Percentiles rank a stretch among this genome's conserved stretches.
These are phyloP conservation scores for Colletotrichum gigasporum DNA, from an alignment of 2,329 filamentous ascomycete species.

Conservation along the genomic window DNA sequence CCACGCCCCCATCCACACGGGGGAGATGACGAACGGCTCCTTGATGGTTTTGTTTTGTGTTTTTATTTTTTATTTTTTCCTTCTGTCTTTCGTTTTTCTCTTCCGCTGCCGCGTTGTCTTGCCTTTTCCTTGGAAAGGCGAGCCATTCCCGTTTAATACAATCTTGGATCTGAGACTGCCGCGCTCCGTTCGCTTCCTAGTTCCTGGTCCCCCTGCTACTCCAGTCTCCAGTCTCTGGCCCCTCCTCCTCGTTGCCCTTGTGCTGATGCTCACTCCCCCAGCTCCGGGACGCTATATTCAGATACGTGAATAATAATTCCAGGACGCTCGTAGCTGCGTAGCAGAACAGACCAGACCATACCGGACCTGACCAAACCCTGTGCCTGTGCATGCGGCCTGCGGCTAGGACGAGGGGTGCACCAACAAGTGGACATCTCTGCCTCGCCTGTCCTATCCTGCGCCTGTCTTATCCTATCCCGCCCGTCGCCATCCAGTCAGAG, in stretches of 20 bases:
- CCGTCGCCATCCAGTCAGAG: constrained; percentile 24
- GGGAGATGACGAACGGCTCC: constrained; percentile 22
- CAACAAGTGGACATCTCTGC: constrained; percentile 26
- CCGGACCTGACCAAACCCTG: not conserved
- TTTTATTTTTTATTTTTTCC: not conserved
- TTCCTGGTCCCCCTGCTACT: not conserved
- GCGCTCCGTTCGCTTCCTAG: constrained; percentile 5
- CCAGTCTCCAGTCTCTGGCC: not conserved
- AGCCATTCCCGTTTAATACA: constrained; percentile 11
- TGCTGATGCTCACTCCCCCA: not conserved
- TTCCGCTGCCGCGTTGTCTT: not conserved
- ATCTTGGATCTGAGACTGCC: constrained; percentile 22
- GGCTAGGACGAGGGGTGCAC: constrained; percentile 24
- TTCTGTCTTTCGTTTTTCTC: not conserved
- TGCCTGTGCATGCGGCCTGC: constrained; percentile 20
- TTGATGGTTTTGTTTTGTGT: constrained; percentile 6
- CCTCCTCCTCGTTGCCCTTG: not conserved
- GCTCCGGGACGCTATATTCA: constrained; percentile 22
- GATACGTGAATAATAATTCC: constrained; percentile 23
- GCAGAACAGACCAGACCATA: not conserved
- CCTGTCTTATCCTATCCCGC: constrained; percentile 19
- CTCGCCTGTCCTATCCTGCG: constrained; percentile 19
- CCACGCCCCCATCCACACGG: not conserved
- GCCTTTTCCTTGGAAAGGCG: not conserved
- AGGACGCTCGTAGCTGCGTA: not conserved